Percentiles rank a stretch among this genome's conserved stretches.
phyloP scores from a whole-genome alignment of 2,329 filamentous ascomycete genomes.

The Fusarium nanum region DNA sequence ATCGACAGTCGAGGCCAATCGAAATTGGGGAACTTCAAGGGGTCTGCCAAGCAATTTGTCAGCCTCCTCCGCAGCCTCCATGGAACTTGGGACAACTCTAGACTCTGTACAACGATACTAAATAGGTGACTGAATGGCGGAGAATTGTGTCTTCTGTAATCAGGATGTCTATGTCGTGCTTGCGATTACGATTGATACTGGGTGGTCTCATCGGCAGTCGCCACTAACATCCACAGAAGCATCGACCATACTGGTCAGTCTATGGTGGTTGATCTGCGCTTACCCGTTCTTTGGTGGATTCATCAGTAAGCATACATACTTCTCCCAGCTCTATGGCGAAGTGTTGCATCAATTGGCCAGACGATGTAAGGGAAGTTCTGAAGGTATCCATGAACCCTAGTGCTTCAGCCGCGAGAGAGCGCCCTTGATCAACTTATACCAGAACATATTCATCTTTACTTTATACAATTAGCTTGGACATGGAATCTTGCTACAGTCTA shows the following conservation, averaged over 20 bases:
- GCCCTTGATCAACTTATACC: neutral
- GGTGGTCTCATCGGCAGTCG: neutral
- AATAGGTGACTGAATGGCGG: neutral
- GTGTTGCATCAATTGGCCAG: neutral
- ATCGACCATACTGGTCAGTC: neutral
- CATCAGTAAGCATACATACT: neutral
- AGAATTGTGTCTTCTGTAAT: neutral
- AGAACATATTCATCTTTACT: neutral
- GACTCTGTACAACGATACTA: neutral
- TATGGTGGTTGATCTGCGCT: neutral
- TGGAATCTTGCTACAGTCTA: neutral
- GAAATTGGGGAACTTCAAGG: constrained; percentile 9
- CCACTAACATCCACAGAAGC: neutral
- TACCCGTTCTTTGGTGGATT: neutral
- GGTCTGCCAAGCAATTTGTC: constrained; percentile 26
- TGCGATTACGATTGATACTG: too few relatives aligned
- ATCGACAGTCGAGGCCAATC: constrained; percentile 34
- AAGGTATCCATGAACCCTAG: too few relatives aligned
- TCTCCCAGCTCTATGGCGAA: neutral
- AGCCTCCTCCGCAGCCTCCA: constrained; percentile 5
- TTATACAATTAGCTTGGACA: neutral
- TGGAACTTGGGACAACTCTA: neutral
- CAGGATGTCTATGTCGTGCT: neutral
- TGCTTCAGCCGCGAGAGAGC: too few relatives aligned
- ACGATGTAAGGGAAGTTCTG: fast-evolving